Evolutionary conservation across 108 stramenopile species (phyloP), one percentile per base, ranked within the genome.

Genomic region (Aurantiochytrium sp.): DNA sequence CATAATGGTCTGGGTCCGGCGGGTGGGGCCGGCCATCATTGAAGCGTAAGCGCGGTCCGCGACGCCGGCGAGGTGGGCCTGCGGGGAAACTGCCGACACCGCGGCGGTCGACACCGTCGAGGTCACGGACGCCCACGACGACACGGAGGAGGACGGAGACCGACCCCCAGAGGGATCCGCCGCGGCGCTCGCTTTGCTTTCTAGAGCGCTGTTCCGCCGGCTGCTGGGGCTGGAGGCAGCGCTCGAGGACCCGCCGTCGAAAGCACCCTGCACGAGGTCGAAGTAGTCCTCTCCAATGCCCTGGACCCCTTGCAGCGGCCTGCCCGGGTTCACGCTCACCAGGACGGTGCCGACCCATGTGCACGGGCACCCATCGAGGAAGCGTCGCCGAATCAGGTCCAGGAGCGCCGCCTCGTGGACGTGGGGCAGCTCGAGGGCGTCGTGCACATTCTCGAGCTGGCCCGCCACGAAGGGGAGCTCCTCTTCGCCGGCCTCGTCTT

Each of bases 21-120:
- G 36, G 10, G 73, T 48, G n/a, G 73, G 42, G 21, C 73, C 73
- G 12, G 73, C 73, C 95, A 97, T 94, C 95, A 98, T 95, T 92
- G 95, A 94, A 54, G 95, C 95, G 90, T 96, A 96, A 55, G 97
- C 96, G 50, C 93, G 92, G 89, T 97, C 94, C 45, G 96, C 96
- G 55, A 97, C 89, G 86, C 95, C 94, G 85, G 96, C 97, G 45
- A 97, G 94, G 92, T 98, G 97, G 17, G 97, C 59, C 50, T 52
- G 50, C 15, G 50, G 50, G 15, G 8, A 15, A 17, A 52, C 17
- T 3, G 50, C 50, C 8, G 50, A 52, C 8, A 52, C 50, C 17
- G 50, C 50, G 3, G 3, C 50, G 15, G 50, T 52, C 15, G 50
- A 52, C 50, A 52, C 1, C 17, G 50, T 52, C 15, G 50, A 52